These are phyloP conservation scores for Leccinum pellstonianum DNA, from an alignment of 768 basidiomycete genomes.

Conservation along the genomic window DNA sequence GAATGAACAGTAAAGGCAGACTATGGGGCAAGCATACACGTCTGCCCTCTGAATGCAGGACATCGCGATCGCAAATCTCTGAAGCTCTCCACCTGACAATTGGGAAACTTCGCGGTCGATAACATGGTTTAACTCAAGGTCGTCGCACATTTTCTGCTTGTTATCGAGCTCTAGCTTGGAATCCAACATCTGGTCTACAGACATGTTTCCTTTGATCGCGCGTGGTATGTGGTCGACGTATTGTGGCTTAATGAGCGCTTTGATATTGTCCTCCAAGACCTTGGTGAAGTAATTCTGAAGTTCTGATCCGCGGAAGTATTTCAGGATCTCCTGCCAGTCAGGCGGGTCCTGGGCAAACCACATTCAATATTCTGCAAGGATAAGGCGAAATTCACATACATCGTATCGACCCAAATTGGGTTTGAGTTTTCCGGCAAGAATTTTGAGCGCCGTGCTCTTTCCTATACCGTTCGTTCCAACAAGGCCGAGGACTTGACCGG, in stretches of 20 bases:
- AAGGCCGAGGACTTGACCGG: conserved; percentile 97
- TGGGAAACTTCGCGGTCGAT: conserved; percentile 82
- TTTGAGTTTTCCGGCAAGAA: conserved; percentile 95
- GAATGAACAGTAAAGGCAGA: not conserved
- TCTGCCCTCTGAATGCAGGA: conserved; percentile 93
- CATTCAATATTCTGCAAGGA: not conserved
- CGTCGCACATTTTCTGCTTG: conserved; percentile 80
- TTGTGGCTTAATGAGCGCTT: conserved; percentile 98
- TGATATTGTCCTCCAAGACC: conserved; percentile 96
- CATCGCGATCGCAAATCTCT: conserved; percentile 98
- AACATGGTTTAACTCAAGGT: conserved; percentile 85
- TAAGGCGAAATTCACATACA: conserved; percentile 43
- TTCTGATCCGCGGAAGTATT: conserved; percentile 98
- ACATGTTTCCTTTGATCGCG: conserved; percentile 87
- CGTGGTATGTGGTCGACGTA: conserved; percentile 99
- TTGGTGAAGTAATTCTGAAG: conserved; percentile 99
- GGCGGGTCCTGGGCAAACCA: conserved; percentile 74
- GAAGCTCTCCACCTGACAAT: conserved; percentile 94
- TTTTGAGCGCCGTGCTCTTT: conserved; percentile 96
- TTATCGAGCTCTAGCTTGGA: conserved; percentile 87
- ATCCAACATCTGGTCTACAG: conserved; percentile 89
- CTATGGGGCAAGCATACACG: conserved; percentile 58
- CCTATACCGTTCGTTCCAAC: conserved; percentile 99
- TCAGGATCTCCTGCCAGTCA: conserved; percentile 98
- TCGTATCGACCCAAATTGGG: conserved; percentile 98